phyloP scores from a whole-genome alignment of 345 rosid species.

The Boechera stricta region DNA sequence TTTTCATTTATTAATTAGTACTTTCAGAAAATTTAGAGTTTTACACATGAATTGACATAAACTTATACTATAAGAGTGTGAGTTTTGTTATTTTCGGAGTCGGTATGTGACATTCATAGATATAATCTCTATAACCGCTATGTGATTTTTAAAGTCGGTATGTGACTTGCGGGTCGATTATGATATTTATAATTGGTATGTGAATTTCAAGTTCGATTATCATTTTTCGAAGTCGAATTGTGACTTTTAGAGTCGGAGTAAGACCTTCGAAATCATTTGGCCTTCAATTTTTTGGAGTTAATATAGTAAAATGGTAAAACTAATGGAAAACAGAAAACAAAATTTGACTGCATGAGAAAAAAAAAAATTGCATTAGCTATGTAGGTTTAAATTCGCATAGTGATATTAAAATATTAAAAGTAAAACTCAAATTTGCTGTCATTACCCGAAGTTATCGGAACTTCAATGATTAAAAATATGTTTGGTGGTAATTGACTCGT shows the following conservation, averaged over 20 bases:
- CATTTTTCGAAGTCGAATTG: neutral
- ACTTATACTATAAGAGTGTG: neutral
- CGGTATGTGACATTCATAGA: neutral
- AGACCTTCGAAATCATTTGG: neutral
- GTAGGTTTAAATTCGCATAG: neutral
- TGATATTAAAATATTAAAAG: neutral
- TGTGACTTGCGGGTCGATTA: too few relatives aligned
- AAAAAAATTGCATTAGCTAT: neutral
- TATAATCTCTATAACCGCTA: too few relatives aligned
- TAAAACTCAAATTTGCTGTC: conserved; percentile 2
- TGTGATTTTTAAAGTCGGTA: too few relatives aligned
- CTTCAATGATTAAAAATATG: conserved; percentile 10
- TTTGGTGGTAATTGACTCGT: conserved; percentile 38
- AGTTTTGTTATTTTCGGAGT: neutral
- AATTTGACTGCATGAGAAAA: neutral
- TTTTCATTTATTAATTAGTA: neutral
- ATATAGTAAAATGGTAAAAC: neutral
- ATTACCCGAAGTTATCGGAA: conserved; percentile 17
- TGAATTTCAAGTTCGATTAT: neutral
- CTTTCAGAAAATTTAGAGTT: neutral
- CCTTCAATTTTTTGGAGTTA: neutral
- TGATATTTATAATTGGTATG: too few relatives aligned
- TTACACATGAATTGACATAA: neutral
- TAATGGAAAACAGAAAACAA: neutral
- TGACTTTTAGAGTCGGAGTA: neutral